Percentiles rank a stretch among this genome's conserved stretches.
phyloP scores from a whole-genome alignment of 2,329 filamentous ascomycete genomes.

The Rachicladosporium sp. region DNA sequence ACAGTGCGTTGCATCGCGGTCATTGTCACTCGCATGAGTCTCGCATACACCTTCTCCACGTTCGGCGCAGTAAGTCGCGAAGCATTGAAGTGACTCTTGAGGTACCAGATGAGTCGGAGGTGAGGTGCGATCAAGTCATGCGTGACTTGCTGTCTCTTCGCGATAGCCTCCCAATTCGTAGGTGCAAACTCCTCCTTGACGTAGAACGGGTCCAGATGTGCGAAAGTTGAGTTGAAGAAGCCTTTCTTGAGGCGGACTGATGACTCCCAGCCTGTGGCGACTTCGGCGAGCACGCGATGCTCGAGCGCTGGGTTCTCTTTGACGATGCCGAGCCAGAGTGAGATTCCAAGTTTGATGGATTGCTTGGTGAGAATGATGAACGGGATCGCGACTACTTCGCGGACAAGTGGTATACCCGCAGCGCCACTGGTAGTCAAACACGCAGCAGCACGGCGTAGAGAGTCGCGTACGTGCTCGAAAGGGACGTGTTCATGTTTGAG shows the following conservation, averaged over 20 bases:
- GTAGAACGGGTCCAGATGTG: constrained; percentile 78
- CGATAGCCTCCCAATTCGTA: constrained; percentile 64
- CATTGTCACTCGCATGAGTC: constrained; percentile 68
- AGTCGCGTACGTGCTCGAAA: constrained; percentile 64
- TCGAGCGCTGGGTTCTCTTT: constrained; percentile 89
- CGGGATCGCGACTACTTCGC: constrained; percentile 82
- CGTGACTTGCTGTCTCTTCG: constrained; percentile 63
- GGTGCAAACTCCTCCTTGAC: constrained; percentile 85
- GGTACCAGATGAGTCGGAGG: constrained; percentile 71
- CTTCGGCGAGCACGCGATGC: constrained; percentile 70
- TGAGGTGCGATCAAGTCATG: constrained; percentile 82
- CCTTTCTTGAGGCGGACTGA: constrained; percentile 67
- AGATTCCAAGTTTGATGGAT: constrained; percentile 89
- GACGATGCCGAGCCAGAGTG: constrained; percentile 91
- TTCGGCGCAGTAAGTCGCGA: constrained; percentile 75
- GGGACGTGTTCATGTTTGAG: constrained; percentile 57
- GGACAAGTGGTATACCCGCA: constrained; percentile 43
- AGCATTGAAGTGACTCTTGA: constrained; percentile 90
- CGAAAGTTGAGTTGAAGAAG: constrained; percentile 63
- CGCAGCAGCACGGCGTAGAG: constrained; percentile 72
- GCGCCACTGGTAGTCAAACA: constrained; percentile 66
- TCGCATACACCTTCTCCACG: constrained; percentile 67
- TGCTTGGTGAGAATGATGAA: constrained; percentile 90
- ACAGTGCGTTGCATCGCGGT: constrained; percentile 58
- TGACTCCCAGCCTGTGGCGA: constrained; percentile 81